Evolutionary conservation across 2,329 filamentous ascomycete genomes (phyloP).

Genomic region (Calonectria multiphialidica): DNA sequence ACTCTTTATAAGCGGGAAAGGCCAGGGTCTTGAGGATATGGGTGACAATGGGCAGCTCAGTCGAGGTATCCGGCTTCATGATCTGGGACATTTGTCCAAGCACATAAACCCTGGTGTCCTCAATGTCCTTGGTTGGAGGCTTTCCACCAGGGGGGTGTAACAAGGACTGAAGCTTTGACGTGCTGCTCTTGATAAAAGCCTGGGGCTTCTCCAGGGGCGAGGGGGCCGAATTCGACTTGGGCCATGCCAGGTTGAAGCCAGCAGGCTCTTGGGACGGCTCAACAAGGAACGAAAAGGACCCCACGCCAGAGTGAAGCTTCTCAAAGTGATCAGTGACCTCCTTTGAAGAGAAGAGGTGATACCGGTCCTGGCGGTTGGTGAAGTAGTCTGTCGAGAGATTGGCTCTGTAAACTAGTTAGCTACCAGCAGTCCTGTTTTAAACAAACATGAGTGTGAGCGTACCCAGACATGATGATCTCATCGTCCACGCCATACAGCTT

Average conservation of each 20-base stretch:
- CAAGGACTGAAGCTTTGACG: slow-evolving; percentile 74
- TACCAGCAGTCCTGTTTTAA: neutral
- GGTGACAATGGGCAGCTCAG: slow-evolving; percentile 86
- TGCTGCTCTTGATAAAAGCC: slow-evolving; percentile 78
- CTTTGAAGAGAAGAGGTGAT: slow-evolving; percentile 87
- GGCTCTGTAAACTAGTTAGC: slow-evolving; percentile 60
- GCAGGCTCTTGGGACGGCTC: slow-evolving; percentile 68
- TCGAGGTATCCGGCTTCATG: slow-evolving; percentile 83
- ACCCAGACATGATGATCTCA: slow-evolving; percentile 94
- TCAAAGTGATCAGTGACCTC: slow-evolving; percentile 87
- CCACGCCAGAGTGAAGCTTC: slow-evolving; percentile 80
- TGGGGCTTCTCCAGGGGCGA: slow-evolving; percentile 79
- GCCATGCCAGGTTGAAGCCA: slow-evolving; percentile 79
- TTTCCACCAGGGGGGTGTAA: slow-evolving; percentile 58
- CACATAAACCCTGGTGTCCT: slow-evolving; percentile 84
- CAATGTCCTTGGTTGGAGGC: slow-evolving; percentile 34
- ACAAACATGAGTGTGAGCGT: slow-evolving; percentile 40
- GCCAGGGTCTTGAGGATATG: slow-evolving; percentile 79
- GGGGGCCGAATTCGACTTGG: slow-evolving; percentile 77
- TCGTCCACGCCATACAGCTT: slow-evolving; percentile 97
- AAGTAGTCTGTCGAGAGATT: slow-evolving; percentile 97
- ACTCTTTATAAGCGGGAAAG: slow-evolving; percentile 71
- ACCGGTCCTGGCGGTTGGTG: slow-evolving; percentile 93
- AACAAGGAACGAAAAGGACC: slow-evolving; percentile 85
- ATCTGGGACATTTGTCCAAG: slow-evolving; percentile 90